phyloP scores from a whole-genome alignment of 2,329 filamentous ascomycete genomes.

The Zymoseptoria crescenta region DNA sequence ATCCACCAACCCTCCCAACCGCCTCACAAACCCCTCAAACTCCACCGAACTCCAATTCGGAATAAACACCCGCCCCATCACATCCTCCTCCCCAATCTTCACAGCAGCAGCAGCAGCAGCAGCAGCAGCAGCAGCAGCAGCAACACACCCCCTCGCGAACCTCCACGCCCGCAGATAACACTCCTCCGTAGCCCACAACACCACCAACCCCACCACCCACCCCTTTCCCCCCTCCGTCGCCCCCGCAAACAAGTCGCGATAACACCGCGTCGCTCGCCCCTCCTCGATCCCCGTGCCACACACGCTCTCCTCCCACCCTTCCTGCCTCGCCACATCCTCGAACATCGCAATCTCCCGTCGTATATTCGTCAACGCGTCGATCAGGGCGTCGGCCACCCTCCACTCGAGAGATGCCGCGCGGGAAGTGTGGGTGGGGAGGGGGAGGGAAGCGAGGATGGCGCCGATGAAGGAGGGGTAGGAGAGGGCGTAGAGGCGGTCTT shows the following conservation, averaged over 20 bases:
- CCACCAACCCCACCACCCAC: conserved; percentile 59
- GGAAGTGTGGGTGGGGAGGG: conserved; percentile 40
- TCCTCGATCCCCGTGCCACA: conserved; percentile 30
- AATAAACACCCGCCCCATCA: conserved; percentile 42
- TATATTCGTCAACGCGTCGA: conserved; percentile 58
- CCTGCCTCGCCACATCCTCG: conserved; percentile 49
- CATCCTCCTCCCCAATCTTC: conserved; percentile 34
- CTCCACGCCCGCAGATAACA: conserved; percentile 43
- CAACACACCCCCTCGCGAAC: conserved; percentile 30
- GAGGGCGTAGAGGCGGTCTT: conserved; percentile 64
- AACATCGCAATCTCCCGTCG: conserved; percentile 60
- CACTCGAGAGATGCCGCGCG: conserved; percentile 38
- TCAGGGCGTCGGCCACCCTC: conserved; percentile 53
- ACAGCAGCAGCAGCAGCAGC: conserved; percentile 1
- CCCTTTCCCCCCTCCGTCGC: conserved; percentile 43
- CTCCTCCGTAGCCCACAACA: conserved; percentile 68
- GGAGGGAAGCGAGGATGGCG: conserved; percentile 52
- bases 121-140: too few species aligned
- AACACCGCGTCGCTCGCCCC: conserved; percentile 31
- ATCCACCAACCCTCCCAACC: conserved; percentile 39
- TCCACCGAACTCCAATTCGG: conserved; percentile 44
- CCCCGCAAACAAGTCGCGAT: conserved; percentile 52
- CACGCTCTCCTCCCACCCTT: conserved; percentile 38
- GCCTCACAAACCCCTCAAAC: conserved; percentile 42
- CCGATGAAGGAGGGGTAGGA: conserved; percentile 62